These are phyloP conservation scores for Dendrostoma leiphaemia DNA, from an alignment of 2,329 filamentous ascomycete genomes.

Conservation along the genomic window DNA sequence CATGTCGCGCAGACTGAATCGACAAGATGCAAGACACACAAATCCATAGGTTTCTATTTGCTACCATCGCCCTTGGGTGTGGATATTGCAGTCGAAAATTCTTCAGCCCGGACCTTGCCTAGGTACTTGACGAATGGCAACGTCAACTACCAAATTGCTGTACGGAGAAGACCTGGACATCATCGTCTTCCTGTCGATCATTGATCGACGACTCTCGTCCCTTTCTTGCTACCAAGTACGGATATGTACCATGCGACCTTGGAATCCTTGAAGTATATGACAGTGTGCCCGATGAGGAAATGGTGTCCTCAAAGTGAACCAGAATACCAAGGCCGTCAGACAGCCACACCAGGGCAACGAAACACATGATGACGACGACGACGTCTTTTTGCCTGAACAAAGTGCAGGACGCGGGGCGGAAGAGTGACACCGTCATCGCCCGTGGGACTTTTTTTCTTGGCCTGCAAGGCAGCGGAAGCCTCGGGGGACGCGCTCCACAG, in stretches of 20 bases:
- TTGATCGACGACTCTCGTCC: neutral
- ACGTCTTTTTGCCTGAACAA: neutral
- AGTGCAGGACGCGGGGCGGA: neutral
- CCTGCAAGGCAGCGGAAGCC: conserved; percentile 8
- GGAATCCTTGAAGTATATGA: neutral
- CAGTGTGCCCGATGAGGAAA: neutral
- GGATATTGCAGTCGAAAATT: neutral
- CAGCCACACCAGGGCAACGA: conserved; percentile 1
- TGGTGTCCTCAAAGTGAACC: neutral
- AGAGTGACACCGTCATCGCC: neutral
- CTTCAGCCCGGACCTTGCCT: neutral
- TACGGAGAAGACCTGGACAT: too few relatives aligned
- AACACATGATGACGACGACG: neutral
- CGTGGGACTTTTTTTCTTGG: neutral
- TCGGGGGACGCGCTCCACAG: conserved; percentile 5
- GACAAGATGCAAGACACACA: neutral
- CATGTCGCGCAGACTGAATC: too few relatives aligned
- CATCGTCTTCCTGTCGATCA: too few relatives aligned
- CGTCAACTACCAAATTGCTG: too few relatives aligned
- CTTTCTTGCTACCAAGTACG: neutral
- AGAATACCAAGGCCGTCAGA: too few relatives aligned
- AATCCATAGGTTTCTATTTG: neutral
- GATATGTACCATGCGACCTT: neutral
- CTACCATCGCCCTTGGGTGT: neutral
- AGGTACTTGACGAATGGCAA: too few relatives aligned